Evolutionary conservation across 768 basidiomycete species (phyloP).

Genomic region (Lentinula guzmanii): DNA sequence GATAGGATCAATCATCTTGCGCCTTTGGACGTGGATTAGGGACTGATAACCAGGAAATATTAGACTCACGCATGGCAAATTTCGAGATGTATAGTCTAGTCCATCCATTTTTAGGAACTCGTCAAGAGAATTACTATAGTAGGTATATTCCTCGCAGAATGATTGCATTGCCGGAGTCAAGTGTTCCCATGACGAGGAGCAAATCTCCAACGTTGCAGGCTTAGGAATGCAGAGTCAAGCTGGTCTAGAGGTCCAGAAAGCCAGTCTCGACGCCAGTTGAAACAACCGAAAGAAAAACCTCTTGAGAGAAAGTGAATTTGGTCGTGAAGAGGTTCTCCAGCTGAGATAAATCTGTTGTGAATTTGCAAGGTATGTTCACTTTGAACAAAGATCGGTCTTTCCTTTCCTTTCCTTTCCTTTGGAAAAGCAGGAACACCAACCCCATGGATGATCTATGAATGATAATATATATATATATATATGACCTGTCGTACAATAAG

Average conservation of each 20-base stretch:
- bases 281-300: neutral
- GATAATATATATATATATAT: neutral
- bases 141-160: neutral
- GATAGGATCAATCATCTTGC: neutral
- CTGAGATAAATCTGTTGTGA: neutral
- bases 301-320: too few species aligned
- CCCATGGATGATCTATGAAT: neutral
- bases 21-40: neutral
- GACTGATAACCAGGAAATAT: neutral
- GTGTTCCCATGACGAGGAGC: neutral
- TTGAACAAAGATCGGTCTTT: neutral
- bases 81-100: neutral
- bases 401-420: neutral
- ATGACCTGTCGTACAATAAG: neutral
- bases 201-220: neutral
- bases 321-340: too few species aligned
- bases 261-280: neutral
- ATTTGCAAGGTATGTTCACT: neutral
- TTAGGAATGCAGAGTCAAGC: neutral
- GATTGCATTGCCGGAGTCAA: neutral
- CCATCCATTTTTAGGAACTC: neutral
- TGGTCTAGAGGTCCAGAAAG: neutral
- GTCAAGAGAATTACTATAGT: neutral
- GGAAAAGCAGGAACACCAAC: neutral
- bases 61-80: neutral